Base-by-base conservation (phyloP, 345 rosid species). In the Eucalyptus tenuipes region DNA sequence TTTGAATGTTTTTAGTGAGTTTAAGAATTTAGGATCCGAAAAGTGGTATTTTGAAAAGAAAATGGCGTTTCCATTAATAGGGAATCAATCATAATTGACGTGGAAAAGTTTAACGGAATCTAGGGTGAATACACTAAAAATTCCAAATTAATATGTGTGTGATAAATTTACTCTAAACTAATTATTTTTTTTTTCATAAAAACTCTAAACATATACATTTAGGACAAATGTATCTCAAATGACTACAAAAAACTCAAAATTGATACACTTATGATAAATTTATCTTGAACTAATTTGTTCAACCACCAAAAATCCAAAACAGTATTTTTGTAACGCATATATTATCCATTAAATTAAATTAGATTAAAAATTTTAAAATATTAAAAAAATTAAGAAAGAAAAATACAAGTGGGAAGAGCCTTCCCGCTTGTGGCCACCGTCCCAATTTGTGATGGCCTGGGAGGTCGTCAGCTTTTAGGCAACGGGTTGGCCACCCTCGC, bases 91-190 rank as follows among this genome's bases (percentile, higher is more conserved):
- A 52, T 52, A 52, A 52, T 8, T 52, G 57, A 52, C 18, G 57
- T 52, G 25, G 25, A 52, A 52, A 52, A 52, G 25, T 2, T 52
- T 52, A 52, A 52, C 1, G 4, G 10, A 52, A 52, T 52, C 25
- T 52, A 17, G 9, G 22, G 55, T 50, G 55, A 17, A 52, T 52
- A 52, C 7, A 52, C 2, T 52, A 3, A 52, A 52, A 52, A 0
- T 3, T 0, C 2, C 4, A 52, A 52, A 52, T 1, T 52, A 0
- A 52, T 52, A 17, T 52, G 0, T 3, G 0, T 50, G 0, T 52
- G 25, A 18, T 0, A 52, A 52, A 52, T 52, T 52, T 8, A 52
- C 1, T 52, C 1, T 3, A 20, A 3, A 52, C 0, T 52, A 52
- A 20, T 20, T 20, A 18, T 52, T 20, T 52, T 20, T 52, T 52